Conservation (phyloP, 805 yeast genomes). For the Yarrowia sp. region DNA sequence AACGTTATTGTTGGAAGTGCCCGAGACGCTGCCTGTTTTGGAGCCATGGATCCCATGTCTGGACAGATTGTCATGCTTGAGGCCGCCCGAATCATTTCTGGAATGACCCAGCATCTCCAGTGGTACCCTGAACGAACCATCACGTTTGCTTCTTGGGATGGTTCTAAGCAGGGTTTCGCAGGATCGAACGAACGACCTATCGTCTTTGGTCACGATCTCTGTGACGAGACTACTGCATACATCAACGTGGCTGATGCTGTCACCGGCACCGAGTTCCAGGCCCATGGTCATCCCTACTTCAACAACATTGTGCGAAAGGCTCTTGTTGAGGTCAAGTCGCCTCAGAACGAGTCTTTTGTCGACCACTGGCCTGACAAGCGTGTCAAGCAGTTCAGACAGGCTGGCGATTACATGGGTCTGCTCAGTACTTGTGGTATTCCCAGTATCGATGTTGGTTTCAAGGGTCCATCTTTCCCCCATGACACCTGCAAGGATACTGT, state of each 20-base stretch:
- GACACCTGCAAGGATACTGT: conserved; percentile 71
- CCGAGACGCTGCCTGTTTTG: conserved; percentile 77
- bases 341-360: conserved; percentile 39
- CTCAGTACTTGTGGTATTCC: conserved; percentile 71
- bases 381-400: conserved; percentile 47
- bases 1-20: conserved; percentile 83
- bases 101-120: conserved; percentile 64
- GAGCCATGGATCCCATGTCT: conserved; percentile 74
- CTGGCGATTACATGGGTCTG: conserved; percentile 75
- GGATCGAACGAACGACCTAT: conserved; percentile 85
- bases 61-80: conserved; percentile 79
- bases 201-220: conserved; percentile 58
- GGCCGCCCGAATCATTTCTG: conserved; percentile 69
- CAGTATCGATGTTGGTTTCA: conserved; percentile 64
- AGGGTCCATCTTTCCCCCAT: conserved; percentile 54
- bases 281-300: conserved; percentile 71
- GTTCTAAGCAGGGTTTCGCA: conserved; percentile 76
- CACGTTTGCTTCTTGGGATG: conserved; percentile 85
- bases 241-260: conserved; percentile 75
- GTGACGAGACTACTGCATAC: conserved; percentile 69
- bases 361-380: conserved; percentile 42
- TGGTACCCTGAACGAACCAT: conserved; percentile 88
- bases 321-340: conserved; percentile 44
- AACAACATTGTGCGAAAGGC: conserved; percentile 57
- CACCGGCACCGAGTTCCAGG: conserved; percentile 59